Percentiles rank a stretch among this genome's conserved stretches.
Evolutionary conservation across 352 stramenopile genomes (phyloP).

Genomic region (Globisporangium splendens): DNA sequence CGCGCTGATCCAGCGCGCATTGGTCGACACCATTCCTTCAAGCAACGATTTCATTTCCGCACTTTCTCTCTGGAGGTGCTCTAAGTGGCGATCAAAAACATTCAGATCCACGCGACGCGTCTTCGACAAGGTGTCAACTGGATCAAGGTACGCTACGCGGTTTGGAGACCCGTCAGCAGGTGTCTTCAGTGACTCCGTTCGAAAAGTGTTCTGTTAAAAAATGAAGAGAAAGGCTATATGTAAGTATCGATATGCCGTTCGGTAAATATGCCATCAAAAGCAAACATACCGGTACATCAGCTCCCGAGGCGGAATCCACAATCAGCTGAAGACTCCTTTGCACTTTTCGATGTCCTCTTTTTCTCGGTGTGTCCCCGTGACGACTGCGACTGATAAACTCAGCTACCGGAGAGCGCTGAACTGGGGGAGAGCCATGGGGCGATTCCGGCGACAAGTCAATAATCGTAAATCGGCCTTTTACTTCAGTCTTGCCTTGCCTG

Average conservation of each 20-base stretch:
- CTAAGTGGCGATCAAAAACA: conserved; percentile 60
- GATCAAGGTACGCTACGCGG: conserved; percentile 8
- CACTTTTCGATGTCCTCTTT: conserved; percentile 7
- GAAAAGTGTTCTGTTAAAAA: conserved; percentile 20
- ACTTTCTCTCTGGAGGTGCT: conserved; percentile 67
- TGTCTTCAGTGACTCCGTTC: conserved; percentile 11
- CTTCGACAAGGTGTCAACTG: conserved; percentile 14
- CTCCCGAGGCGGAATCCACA: no score
- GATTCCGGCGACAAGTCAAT: conserved; percentile 74
- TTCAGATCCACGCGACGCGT: conserved; percentile 37
- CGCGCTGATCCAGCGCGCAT: conserved; percentile 67
- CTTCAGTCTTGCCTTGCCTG: conserved; percentile 60
- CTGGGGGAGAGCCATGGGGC: conserved; percentile 19
- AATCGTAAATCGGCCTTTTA: conserved; percentile 79
- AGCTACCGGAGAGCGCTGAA: conserved; percentile 3
- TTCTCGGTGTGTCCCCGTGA: conserved; percentile 21
- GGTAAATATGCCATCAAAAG: no score
- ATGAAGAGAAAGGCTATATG: not conserved
- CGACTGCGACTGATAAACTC: conserved; percentile 17
- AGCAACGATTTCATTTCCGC: conserved; percentile 60
- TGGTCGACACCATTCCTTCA: conserved; percentile 69
- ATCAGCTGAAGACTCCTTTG: no score
- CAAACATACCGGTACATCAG: no score
- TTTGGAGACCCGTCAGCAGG: conserved; percentile 6
- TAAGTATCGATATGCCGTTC: no score